Percentiles rank a stretch among this genome's conserved stretches.
phyloP scores from a whole-genome alignment of 768 basidiomycete genomes.

The Holtermannia corniformis region DNA sequence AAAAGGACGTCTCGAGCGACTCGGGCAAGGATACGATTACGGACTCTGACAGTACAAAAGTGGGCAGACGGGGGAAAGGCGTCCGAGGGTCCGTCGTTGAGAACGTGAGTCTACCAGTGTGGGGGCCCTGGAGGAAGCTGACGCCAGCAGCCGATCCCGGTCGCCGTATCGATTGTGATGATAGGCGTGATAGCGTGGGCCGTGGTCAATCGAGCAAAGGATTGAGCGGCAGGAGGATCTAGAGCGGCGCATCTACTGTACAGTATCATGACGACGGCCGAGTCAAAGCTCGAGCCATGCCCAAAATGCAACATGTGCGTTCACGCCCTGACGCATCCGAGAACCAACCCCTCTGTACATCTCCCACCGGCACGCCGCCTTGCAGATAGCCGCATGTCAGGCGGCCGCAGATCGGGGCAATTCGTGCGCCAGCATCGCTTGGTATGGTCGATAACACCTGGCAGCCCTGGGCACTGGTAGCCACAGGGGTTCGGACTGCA shows the following conservation, averaged over 20 bases:
- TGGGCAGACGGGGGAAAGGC: conserved; percentile 1
- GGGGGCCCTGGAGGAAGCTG: not conserved
- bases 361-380: no score
- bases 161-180: conserved; percentile 24
- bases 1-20: not conserved
- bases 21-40: conserved; percentile 1
- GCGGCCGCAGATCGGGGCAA: no score
- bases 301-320: no score
- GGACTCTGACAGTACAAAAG: conserved; percentile 21
- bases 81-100: not conserved
- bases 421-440: no score
- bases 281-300: not conserved
- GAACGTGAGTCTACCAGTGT: not conserved
- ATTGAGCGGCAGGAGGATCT: no score
- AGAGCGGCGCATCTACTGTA: not conserved
- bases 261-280: not conserved
- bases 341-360: no score
- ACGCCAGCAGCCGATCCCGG: conserved; percentile 15
- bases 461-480: no score
- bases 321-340: no score
- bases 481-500: no score
- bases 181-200: conserved; percentile 9
- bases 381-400: no score
- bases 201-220: not conserved
- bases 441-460: no score